Evolutionary conservation across 2,329 filamentous ascomycete species (phyloP).

Genomic region (Pyrenophora graminea): DNA sequence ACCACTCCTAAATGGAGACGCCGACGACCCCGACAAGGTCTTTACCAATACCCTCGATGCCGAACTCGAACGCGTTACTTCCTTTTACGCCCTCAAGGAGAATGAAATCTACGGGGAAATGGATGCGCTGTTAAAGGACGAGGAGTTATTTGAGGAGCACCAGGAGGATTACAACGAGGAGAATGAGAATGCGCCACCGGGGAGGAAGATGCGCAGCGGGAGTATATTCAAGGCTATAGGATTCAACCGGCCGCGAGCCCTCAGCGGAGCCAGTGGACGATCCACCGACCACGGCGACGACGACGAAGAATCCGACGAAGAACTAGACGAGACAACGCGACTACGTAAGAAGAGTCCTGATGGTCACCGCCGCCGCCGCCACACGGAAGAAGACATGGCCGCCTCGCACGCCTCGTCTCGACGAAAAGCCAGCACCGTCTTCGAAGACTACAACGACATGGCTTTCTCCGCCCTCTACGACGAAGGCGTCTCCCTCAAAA

Average conservation of each 20-base stretch:
- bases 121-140: slow-evolving; percentile 74
- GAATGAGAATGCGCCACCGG: slow-evolving; percentile 45
- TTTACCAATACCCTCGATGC: slow-evolving; percentile 82
- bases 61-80: slow-evolving; percentile 91
- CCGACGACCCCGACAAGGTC: slow-evolving; percentile 73
- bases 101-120: slow-evolving; percentile 83
- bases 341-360: slow-evolving; percentile 48
- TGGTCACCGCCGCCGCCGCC: slow-evolving; percentile 32
- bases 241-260: slow-evolving; percentile 51
- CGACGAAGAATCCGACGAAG: slow-evolving; percentile 62
- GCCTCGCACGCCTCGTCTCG: slow-evolving; percentile 66
- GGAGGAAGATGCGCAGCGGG: slow-evolving; percentile 48
- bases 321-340: slow-evolving; percentile 56
- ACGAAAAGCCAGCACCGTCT: slow-evolving; percentile 67
- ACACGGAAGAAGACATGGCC: slow-evolving; percentile 58
- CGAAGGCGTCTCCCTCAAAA: slow-evolving; percentile 84
- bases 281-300: slow-evolving; percentile 45
- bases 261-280: slow-evolving; percentile 49
- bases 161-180: slow-evolving; percentile 44
- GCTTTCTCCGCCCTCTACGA: slow-evolving; percentile 71
- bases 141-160: slow-evolving; percentile 68
- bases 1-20: slow-evolving; percentile 71
- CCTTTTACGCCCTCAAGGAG: slow-evolving; percentile 90
- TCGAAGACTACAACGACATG: slow-evolving; percentile 79
- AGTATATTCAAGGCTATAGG: slow-evolving; percentile 60